These are phyloP conservation scores for Alloascoidea africana DNA, from an alignment of 805 yeast genomes.

Conservation along the genomic window DNA sequence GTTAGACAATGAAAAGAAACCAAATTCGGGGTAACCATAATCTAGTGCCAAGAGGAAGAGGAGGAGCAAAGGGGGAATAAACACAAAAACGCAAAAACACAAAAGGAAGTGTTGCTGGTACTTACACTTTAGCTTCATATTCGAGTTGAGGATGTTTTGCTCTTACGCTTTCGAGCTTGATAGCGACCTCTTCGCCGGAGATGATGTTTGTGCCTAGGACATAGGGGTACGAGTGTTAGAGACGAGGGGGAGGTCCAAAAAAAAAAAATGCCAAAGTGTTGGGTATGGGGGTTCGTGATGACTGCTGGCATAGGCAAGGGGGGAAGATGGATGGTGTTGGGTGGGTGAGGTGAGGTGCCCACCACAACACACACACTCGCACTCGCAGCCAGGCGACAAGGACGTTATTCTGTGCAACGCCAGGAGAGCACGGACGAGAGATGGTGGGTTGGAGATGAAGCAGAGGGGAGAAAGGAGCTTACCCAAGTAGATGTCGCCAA, in stretches of 20 bases:
- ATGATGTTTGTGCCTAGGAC: conserved; percentile 69
- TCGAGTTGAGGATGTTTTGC: conserved; percentile 96
- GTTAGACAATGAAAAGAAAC: too few relatives aligned
- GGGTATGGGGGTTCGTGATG: too few relatives aligned
- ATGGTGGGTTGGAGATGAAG: too few relatives aligned
- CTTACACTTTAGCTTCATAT: conserved; percentile 77
- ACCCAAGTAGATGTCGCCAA: conserved; percentile 87
- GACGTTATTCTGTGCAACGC: too few relatives aligned
- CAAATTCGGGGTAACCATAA: too few relatives aligned
- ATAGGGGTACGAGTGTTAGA: background rate
- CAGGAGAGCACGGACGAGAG: too few relatives aligned
- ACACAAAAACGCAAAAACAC: background rate
- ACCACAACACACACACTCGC: too few relatives aligned
- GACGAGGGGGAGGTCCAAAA: background rate
- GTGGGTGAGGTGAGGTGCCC: too few relatives aligned
- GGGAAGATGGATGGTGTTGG: too few relatives aligned
- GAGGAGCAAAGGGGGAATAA: background rate
- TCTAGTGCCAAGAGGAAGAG: too few relatives aligned
- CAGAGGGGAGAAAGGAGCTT: conserved; percentile 6
- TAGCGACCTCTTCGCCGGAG: conserved; percentile 95
- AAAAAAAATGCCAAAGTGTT: background rate
- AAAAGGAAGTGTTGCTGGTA: background rate
- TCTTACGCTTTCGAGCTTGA: conserved; percentile 75
- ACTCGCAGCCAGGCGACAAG: too few relatives aligned
- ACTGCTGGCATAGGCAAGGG: too few relatives aligned